Evolutionary conservation across 306 rosid species (phyloP).

Genomic region (Cicer pinnatifidum): DNA sequence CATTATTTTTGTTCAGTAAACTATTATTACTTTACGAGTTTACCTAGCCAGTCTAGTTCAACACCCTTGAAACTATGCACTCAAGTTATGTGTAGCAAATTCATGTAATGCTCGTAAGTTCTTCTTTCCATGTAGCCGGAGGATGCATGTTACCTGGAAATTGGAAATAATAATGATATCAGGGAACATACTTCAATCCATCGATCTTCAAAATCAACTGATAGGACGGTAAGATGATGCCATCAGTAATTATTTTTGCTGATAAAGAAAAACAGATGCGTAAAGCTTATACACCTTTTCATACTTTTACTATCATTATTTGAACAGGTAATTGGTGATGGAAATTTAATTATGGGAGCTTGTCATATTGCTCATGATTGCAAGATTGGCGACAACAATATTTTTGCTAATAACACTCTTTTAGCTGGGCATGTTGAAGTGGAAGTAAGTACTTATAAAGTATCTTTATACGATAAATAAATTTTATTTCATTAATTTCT

Average conservation of each 20-base stretch:
- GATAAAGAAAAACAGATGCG: neutral
- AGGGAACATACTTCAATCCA: slow-evolving; percentile 86
- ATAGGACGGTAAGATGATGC: slow-evolving; percentile 65
- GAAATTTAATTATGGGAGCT: slow-evolving; percentile 94
- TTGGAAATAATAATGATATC: slow-evolving; percentile 87
- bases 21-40: no score
- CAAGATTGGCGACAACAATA: slow-evolving; percentile 76
- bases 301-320: slow-evolving; percentile 36
- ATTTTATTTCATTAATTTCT: slow-evolving; percentile 14
- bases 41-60: neutral
- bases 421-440: slow-evolving; percentile 91
- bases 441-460: slow-evolving; percentile 62
- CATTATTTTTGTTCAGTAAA: no score
- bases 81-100: neutral
- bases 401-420: slow-evolving; percentile 87
- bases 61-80: slow-evolving; percentile 18
- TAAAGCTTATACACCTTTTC: slow-evolving; percentile 28
- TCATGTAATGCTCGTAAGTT: slow-evolving; percentile 34
- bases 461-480: slow-evolving; percentile 7
- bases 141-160: slow-evolving; percentile 81
- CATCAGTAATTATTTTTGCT: neutral
- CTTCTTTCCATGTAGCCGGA: slow-evolving; percentile 62
- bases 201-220: slow-evolving; percentile 82
- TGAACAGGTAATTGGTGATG: slow-evolving; percentile 79
- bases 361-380: slow-evolving; percentile 98